Evolutionary conservation across 768 basidiomycete species (phyloP).

Genomic region (Megacollybia marginata): DNA sequence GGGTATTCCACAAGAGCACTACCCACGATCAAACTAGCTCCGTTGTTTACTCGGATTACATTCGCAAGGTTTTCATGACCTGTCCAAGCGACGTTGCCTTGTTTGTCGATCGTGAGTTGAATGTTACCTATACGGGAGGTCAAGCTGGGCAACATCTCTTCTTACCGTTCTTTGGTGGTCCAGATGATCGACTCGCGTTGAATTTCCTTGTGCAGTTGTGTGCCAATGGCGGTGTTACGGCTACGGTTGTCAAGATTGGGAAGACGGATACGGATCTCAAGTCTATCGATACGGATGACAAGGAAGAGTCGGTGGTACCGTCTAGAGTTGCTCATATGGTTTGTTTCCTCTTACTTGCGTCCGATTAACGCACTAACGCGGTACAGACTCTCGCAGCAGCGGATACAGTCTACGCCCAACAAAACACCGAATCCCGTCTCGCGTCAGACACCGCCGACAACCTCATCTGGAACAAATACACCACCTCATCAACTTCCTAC

Average conservation of each 20-base stretch:
- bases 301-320: conserved; percentile 17
- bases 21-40: conserved; percentile 45
- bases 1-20: conserved; percentile 54
- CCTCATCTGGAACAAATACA: conserved; percentile 64
- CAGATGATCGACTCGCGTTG: conserved; percentile 86
- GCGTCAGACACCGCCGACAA: conserved; percentile 81
- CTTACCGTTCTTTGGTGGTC: conserved; percentile 89
- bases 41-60: conserved; percentile 71
- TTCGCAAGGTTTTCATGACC: conserved; percentile 73
- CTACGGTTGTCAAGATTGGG: conserved; percentile 63
- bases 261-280: conserved; percentile 33
- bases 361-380: not conserved
- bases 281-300: conserved; percentile 20
- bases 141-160: conserved; percentile 53
- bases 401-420: conserved; percentile 68
- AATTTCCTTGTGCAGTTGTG: conserved; percentile 77
- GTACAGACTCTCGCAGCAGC: conserved; percentile 40
- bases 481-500: conserved; percentile 19
- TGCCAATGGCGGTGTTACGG: conserved; percentile 49
- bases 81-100: conserved; percentile 74
- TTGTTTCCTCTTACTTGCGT: not conserved
- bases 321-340: conserved; percentile 7
- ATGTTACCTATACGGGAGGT: conserved; percentile 16
- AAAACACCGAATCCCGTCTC: conserved; percentile 57
- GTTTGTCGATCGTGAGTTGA: conserved; percentile 71